Conservation (phyloP, 495 filamentous ascomycete genomes). For the Aspergillus wentii region DNA sequence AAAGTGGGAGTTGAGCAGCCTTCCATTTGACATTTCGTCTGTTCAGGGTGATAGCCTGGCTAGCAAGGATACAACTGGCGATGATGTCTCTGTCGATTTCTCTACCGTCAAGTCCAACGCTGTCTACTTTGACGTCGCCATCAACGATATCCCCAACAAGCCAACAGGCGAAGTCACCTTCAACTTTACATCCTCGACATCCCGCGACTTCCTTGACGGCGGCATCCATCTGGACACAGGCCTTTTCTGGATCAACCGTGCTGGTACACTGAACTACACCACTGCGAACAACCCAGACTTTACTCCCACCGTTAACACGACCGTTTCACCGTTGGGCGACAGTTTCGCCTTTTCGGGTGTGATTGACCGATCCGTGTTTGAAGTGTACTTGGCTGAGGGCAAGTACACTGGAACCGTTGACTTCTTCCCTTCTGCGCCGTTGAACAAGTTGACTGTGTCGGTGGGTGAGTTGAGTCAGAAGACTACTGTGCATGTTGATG, state of each 20-base stretch:
- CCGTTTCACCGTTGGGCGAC: conserved; percentile 19
- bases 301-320: conserved; percentile 42
- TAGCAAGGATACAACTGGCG: conserved; percentile 14
- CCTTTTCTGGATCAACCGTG: conserved; percentile 43
- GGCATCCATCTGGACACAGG: conserved; percentile 40
- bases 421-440: conserved; percentile 36
- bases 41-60: conserved; percentile 17
- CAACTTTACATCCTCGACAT: conserved; percentile 42
- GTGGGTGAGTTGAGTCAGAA: conserved; percentile 30
- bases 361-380: conserved; percentile 46
- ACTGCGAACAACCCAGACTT: conserved; percentile 40
- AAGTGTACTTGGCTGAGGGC: conserved; percentile 44
- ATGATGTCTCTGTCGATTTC: conserved; percentile 32
- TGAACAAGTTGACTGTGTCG: conserved; percentile 34
- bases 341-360: conserved; percentile 34
- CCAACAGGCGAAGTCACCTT: conserved; percentile 41
- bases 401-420: conserved; percentile 35
- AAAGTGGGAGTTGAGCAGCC: conserved; percentile 32
- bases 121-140: conserved; percentile 39
- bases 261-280: conserved; percentile 33
- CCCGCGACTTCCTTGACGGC: conserved; percentile 40
- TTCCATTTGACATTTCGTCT: conserved; percentile 24
- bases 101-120: conserved; percentile 32
- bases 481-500: conserved; percentile 29
- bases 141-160: conserved; percentile 33